Percentiles rank a stretch among this genome's conserved stretches.
Conservation (phyloP, 768 basidiomycete species). For the Termitomyces sp. region DNA sequence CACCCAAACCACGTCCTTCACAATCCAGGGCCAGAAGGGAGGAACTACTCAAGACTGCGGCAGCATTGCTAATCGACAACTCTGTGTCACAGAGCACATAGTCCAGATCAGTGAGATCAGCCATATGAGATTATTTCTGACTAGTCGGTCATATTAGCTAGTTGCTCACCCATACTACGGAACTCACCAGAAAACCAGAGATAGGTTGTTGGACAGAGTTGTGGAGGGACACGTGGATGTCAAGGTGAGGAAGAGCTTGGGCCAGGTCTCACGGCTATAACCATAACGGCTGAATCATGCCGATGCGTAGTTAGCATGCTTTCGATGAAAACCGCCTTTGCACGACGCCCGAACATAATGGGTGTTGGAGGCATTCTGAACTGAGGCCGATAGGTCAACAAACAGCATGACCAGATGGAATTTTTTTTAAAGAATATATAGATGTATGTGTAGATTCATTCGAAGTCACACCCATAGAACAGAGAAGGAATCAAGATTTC, state of each 20-base stretch:
- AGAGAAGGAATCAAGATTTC: too few relatives aligned
- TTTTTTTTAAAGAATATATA: neutral
- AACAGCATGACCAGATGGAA: too few relatives aligned
- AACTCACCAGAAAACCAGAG: neutral
- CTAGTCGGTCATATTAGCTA: neutral
- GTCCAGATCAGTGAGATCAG: neutral
- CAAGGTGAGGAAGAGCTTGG: neutral
- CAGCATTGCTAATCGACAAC: neutral
- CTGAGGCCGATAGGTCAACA: neutral
- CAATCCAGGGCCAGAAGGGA: slow-evolving; percentile 15
- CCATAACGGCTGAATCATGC: neutral
- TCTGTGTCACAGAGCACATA: slow-evolving; percentile 7
- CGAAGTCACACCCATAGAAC: too few relatives aligned
- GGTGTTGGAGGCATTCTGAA: neutral
- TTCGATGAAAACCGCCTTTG: neutral
- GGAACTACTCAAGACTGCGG: neutral
- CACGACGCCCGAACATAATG: neutral
- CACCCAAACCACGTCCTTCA: slow-evolving; percentile 10
- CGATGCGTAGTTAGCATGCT: neutral
- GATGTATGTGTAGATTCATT: neutral
- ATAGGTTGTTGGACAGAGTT: neutral
- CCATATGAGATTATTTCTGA: neutral
- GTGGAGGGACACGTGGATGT: neutral
- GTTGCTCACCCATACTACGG: neutral
- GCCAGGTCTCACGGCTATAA: neutral